Base-by-base conservation (phyloP, 192 early-diverging fungal genomes). In the Podila minutissima region DNA sequence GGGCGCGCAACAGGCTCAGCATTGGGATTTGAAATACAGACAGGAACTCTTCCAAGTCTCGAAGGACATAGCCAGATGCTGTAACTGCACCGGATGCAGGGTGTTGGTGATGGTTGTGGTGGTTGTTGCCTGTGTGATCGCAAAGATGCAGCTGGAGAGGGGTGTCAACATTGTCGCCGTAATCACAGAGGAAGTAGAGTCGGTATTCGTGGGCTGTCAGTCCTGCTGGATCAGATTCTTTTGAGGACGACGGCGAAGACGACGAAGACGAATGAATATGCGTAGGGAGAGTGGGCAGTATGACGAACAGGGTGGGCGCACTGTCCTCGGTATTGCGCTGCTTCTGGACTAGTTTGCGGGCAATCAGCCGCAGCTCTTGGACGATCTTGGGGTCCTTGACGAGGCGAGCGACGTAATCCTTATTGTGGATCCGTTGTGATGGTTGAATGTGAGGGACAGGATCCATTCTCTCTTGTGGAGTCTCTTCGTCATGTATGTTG, bases 121-220 rank as follows among this genome's bases (percentile, higher is more conserved):
- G 53, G 61, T 26, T 15, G 35, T 12, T 73, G 63, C 22, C 51
- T 12, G 12, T 37, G 17, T 60, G 51, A 22, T 53, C 51, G n/a
- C 69, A 78, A 9, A 78, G 24, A 48, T 78, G 75, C 41, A 78
- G 22, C 37, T n/a, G 50, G 0, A 57, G 32, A 2, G 32, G 26
- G 0, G 19, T 15, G 17, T 67, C 49, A 2, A 65, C 48, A 31
- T 22, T 20, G 37, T 55, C 55, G 13, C 51, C 67, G 71, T 78
- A 78, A 37, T 71, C 69, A 22, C 75, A 78, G 57, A 78, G 49
- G 15, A 78, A 78, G 37, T 69, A 71, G 9, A 75, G 51, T 49
- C 66, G 50, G 38, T 66, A 67, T 13, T 67, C 59, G 17, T 70
- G 24, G 1, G 49, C 32, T 48, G 9, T 11, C 38, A 20, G 20